These are phyloP conservation scores for Colletotrichum destructivum DNA, from an alignment of 2,329 filamentous ascomycete species.

Conservation along the genomic window DNA sequence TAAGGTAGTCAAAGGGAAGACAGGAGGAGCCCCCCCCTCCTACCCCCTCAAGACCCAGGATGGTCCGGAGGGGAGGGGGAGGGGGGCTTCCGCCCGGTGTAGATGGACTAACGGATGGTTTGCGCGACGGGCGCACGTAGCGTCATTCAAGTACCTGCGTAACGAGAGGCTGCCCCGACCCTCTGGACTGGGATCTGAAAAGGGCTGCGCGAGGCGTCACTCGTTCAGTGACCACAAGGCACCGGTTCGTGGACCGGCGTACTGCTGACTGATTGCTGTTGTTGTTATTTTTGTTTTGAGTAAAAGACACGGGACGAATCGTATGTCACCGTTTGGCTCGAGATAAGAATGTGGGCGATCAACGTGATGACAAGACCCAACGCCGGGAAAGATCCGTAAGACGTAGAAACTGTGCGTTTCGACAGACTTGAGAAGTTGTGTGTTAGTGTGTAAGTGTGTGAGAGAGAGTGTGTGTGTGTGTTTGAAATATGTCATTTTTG, in stretches of 20 bases:
- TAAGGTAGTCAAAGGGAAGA: background rate
- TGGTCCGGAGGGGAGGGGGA: too few relatives aligned
- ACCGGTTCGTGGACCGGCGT: background rate
- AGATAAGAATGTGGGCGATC: background rate
- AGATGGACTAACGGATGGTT: slow-evolving; percentile 38
- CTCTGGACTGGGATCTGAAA: slow-evolving; percentile 32
- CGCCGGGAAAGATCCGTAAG: background rate
- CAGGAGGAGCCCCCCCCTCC: too few relatives aligned
- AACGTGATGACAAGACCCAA: background rate
- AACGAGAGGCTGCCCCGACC: slow-evolving; percentile 37
- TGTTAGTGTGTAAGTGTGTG: too few relatives aligned
- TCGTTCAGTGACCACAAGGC: background rate
- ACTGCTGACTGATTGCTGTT: slow-evolving; percentile 7
- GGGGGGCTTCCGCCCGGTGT: slow-evolving; percentile 4
- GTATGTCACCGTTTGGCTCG: background rate
- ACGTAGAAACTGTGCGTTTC: background rate
- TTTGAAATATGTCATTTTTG: slow-evolving; percentile 27
- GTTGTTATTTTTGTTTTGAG: slow-evolving; percentile 8
- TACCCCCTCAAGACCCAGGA: too few relatives aligned
- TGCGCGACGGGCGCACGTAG: slow-evolving; percentile 24
- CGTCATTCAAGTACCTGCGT: slow-evolving; percentile 14
- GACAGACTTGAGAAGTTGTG: too few relatives aligned
- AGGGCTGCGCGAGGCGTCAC: slow-evolving; percentile 38
- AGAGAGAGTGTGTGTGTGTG: background rate
- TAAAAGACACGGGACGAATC: background rate